These are phyloP conservation scores for Syzygium malaccense DNA, from an alignment of 441 rosid species.

Conservation along the genomic window DNA sequence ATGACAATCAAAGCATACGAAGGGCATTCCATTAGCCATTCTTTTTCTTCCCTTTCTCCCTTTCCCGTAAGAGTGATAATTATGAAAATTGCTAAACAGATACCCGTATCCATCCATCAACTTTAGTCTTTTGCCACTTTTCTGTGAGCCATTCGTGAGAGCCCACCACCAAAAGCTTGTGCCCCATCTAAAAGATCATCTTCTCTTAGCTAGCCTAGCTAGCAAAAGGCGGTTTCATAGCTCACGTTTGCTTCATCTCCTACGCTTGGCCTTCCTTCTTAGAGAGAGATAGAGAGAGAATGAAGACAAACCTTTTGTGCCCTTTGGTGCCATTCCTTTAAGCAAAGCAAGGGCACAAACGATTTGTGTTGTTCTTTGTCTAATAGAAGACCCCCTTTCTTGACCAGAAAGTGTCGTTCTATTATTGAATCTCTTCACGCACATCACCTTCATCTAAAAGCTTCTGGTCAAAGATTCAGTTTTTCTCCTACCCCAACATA, in stretches of 20 bases:
- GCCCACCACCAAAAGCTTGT: not conserved
- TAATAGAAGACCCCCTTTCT: not conserved
- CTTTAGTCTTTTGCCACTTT: not conserved
- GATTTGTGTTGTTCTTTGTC: not conserved
- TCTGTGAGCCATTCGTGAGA: not conserved
- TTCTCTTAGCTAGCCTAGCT: not conserved
- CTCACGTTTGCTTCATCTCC: not conserved
- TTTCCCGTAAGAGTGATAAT: not conserved
- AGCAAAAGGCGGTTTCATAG: not conserved
- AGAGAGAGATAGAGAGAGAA: not conserved
- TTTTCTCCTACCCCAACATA: not conserved
- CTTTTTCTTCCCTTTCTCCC: not conserved
- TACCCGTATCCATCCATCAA: not conserved
- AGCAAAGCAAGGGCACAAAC: not conserved
- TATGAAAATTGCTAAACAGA: not conserved
- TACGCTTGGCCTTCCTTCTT: not conserved
- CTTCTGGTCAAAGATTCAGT: not conserved
- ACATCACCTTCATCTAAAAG: not conserved
- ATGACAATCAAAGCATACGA: not conserved
- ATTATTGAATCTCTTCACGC: not conserved
- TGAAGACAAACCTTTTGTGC: not conserved
- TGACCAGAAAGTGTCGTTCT: constrained; percentile 1
- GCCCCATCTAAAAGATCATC: not conserved
- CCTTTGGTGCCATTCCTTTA: not conserved
- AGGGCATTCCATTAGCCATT: not conserved